Base-by-base conservation (phyloP, 176 grass and related monocot genomes). In the Eleusine indica region DNA sequence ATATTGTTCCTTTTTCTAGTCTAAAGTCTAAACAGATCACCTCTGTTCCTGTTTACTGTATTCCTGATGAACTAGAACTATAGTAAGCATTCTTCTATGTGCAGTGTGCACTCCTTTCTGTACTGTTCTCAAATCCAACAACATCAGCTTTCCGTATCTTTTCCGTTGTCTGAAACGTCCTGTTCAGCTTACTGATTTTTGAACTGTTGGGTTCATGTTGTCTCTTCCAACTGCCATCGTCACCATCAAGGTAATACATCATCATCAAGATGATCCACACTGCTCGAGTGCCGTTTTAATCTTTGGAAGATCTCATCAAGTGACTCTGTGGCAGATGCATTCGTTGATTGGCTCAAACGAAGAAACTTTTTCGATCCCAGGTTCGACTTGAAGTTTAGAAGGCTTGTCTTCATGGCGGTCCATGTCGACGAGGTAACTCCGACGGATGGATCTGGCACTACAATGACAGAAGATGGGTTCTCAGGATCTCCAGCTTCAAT, bases 271-370 rank as follows among this genome's bases (percentile, higher is more conserved):
- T 72, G 74, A 80, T 90, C 77, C 12, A 74, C 91, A 63, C 76
- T 77, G 52, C 81, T 90, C 3, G 91, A 85, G 5, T 80, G 81
- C 46, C 88, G 86, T 85, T 91, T 95, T 43, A 98, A 41, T 40
- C 43, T 91, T 68, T 87, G 75, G 82, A 98, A 95, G 69, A 98
- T 98, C 64, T 95, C 96, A 76, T 98, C 96, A 5, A 95, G 91
- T 0, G 91, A 85, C 52, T 80, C 87, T 0, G 88, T 58, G 54
- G 87, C 81, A 22, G 93, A 86, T 5, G 56, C 76, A 28, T 18
- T 46, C 9, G 70, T 75, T 7, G 83, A 90, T 30, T 80, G 87
- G 19, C 71, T 77, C 53, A 80, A 82, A 46, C 85, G 80, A 69
- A 95, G 61, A 51, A 91, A 82, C 56, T 63, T 95, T 78, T 77